Evolutionary conservation across 2,329 filamentous ascomycete genomes (phyloP).

Genomic region (Macrophomina pseudophaseolina): DNA sequence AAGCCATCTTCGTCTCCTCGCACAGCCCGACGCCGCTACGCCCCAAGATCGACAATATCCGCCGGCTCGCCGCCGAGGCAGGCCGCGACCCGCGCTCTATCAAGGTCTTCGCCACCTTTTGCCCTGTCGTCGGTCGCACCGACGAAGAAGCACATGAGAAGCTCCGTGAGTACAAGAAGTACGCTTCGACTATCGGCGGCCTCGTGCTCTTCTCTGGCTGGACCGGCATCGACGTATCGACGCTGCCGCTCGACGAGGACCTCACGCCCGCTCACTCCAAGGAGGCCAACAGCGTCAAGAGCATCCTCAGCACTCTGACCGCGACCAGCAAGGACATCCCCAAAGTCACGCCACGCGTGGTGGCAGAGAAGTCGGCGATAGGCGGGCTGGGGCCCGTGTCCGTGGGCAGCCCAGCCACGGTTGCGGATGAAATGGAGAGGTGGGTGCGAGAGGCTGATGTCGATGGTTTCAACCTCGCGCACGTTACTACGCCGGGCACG

Average conservation of each 20-base stretch:
- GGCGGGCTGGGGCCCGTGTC: conserved; percentile 36
- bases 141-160: conserved; percentile 58
- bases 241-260: conserved; percentile 63
- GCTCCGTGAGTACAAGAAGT: conserved; percentile 56
- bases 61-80: conserved; percentile 54
- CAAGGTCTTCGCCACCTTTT: conserved; percentile 55
- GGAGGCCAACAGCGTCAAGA: conserved; percentile 52
- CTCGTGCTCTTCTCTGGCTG: conserved; percentile 63
- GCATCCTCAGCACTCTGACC: conserved; percentile 41
- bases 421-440: conserved; percentile 53
- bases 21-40: conserved; percentile 57
- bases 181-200: conserved; percentile 60
- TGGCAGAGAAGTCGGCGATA: conserved; percentile 39
- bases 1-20: conserved; percentile 64
- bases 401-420: conserved; percentile 48
- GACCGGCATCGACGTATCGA: conserved; percentile 65
- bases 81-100: conserved; percentile 63
- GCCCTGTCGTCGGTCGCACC: conserved; percentile 42
- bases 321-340: conserved; percentile 38
- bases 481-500: conserved; percentile 51
- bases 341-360: conserved; percentile 37
- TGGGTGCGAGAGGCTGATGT: conserved; percentile 53
- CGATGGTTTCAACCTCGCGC: conserved; percentile 43
- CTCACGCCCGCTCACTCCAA: conserved; percentile 60
- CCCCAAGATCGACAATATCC: conserved; percentile 59